phyloP scores from a whole-genome alignment of 2,329 filamentous ascomycete species.

The Claviceps citrina region DNA sequence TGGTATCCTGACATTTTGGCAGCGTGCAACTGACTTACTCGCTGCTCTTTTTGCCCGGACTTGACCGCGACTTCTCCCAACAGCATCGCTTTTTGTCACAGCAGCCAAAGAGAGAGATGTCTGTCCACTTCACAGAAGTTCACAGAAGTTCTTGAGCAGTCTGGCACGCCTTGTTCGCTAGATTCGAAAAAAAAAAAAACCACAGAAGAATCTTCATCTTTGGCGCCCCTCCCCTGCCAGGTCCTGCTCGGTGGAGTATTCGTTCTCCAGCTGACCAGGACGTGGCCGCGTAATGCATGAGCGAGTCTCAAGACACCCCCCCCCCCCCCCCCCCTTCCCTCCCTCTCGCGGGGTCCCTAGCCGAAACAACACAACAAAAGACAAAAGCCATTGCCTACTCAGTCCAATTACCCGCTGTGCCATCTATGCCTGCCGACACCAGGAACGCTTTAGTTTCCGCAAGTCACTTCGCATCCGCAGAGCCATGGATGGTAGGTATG shows the following conservation, averaged over 20 bases:
- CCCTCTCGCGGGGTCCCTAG: background rate
- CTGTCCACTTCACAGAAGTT: too few species aligned
- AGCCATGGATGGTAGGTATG: constrained; percentile 2
- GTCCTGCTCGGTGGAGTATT: background rate
- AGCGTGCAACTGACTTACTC: too few species aligned
- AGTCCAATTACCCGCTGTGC: constrained; percentile 7
- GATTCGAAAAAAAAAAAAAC: constrained; percentile 1
- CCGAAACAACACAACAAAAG: constrained; percentile 6
- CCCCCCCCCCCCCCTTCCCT: background rate
- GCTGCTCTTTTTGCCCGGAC: too few species aligned
- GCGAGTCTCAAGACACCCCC: background rate
- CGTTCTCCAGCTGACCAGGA: constrained; percentile 6
- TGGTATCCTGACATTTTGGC: too few species aligned
- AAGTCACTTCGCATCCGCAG: constrained; percentile 7
- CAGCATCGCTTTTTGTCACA: too few species aligned
- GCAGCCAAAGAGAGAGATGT: too few species aligned
- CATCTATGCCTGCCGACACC: constrained; percentile 10
- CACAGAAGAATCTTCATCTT: background rate
- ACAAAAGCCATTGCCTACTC: constrained; percentile 5
- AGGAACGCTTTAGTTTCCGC: constrained; percentile 7
- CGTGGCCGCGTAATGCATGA: background rate
- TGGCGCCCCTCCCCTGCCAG: background rate
- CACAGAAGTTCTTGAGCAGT: background rate
- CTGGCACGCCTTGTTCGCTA: constrained; percentile 1
- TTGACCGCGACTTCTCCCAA: too few species aligned